Conservation (phyloP, 2,329 filamentous ascomycete species). For the Fusarium illudens region DNA sequence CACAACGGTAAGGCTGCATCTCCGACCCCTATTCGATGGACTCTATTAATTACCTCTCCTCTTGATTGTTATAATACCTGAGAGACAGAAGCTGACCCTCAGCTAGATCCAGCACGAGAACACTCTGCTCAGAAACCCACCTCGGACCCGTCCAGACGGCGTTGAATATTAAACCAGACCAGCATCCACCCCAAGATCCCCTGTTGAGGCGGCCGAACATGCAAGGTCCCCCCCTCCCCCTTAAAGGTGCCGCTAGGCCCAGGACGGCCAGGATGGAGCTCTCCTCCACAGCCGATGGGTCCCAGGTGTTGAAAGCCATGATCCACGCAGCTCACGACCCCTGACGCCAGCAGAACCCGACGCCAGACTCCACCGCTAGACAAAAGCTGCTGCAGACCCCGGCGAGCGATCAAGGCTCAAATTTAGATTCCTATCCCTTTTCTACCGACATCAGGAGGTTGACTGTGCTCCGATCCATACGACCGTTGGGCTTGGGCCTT, state of each 20-base stretch:
- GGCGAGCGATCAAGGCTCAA: constrained; percentile 31
- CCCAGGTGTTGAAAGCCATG: not conserved
- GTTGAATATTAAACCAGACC: not conserved
- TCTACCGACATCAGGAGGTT: constrained; percentile 1
- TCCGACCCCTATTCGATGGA: not conserved
- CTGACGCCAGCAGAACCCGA: constrained; percentile 31
- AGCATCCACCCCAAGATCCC: constrained; percentile 1
- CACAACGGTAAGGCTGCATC: not conserved
- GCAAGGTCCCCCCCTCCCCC: constrained; percentile 20
- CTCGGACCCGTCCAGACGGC: not conserved
- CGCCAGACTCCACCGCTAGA: constrained; percentile 24
- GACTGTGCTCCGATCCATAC: constrained; percentile 5
- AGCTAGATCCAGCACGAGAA: not conserved
- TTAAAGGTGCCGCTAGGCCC: constrained; percentile 18
- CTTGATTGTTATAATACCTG: too few species aligned
- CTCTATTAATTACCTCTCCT: not conserved
- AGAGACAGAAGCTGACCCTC: not conserved
- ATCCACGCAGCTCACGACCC: constrained; percentile 27
- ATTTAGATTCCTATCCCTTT: constrained; percentile 24
- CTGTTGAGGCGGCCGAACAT: constrained; percentile 21
- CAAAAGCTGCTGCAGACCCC: constrained; percentile 12
- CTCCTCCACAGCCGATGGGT: constrained; percentile 24
- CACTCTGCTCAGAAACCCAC: not conserved
- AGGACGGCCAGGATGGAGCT: constrained; percentile 12
- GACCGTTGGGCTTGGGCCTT: too few species aligned